Base-by-base conservation (phyloP, 177 flowering plant species). In the Vitis hybrid region DNA sequence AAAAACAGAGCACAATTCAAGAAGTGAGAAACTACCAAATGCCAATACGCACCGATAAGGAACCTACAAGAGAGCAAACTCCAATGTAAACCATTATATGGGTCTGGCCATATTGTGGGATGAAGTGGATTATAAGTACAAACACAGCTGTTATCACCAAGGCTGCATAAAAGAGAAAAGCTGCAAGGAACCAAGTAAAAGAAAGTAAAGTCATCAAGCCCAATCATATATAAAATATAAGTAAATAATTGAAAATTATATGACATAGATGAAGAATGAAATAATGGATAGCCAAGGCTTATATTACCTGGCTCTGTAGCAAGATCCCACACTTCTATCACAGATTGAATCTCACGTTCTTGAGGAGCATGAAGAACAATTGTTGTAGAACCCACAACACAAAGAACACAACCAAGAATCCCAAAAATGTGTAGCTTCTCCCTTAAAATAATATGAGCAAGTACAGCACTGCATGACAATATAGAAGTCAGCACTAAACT, bases 331-430 rank as follows among this genome's bases (percentile, higher is more conserved):
- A 91, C 90, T 84, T 90, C 88, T 49, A 14, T 75, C 20, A 91
- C 93, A 62, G 97, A 90, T 45, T 78, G 84, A 68, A 91, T 91
- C 60, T 73, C 77, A 26, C 83, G 86, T 64, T 91, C 97, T 69
- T 79, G 93, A 69, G 97, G 97, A 60, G 97, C 97, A 86, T 91
- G 94, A 16, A 91, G 71, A 69, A 91, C 94, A 72, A 91, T 90
- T 48, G 90, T 84, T 14, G 88, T 86, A 14, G 84, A 84, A 50
- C 83, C 81, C 68, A 81, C 83, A 64, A 81, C 83, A 56, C 82
- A 84, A 19, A 82, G 60, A 60, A 75, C 74, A 79, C 82, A 80
- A 64, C 79, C 80, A 60, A 80, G 77, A 69, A 80, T 29, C 8
- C 85, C 81, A 67, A 80, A 87, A 82, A 66, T 80, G 59, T 90